Evolutionary conservation across 495 filamentous ascomycete species (phyloP).

Genomic region (Lophium mytilinum): DNA sequence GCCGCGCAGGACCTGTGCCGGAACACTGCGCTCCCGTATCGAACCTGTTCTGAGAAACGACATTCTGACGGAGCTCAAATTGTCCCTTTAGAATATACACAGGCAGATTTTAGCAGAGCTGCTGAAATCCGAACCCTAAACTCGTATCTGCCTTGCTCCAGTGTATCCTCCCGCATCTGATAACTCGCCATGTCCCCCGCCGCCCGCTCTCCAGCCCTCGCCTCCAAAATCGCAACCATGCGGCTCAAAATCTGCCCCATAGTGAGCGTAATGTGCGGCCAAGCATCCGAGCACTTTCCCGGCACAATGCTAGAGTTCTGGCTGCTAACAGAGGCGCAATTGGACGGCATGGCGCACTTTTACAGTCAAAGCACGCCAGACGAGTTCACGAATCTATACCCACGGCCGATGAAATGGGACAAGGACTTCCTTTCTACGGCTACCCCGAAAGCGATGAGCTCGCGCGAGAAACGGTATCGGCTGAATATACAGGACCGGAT

Average conservation of each 20-base stretch:
- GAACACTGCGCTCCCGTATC: no score
- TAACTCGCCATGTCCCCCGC: neutral
- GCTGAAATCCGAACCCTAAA: neutral
- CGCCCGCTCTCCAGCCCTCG: slow-evolving; percentile 12
- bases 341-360: slow-evolving; percentile 63
- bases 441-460: neutral
- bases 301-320: slow-evolving; percentile 58
- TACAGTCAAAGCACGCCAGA: slow-evolving; percentile 64
- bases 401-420: slow-evolving; percentile 43
- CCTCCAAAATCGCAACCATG: slow-evolving; percentile 27
- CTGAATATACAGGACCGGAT: slow-evolving; percentile 23
- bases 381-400: slow-evolving; percentile 52
- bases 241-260: slow-evolving; percentile 48
- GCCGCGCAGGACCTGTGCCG: no score
- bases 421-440: slow-evolving; percentile 20
- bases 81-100: no score
- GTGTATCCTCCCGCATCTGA: neutral
- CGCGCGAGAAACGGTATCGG: neutral
- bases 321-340: slow-evolving; percentile 61
- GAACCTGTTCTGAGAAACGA: no score
- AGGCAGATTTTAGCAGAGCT: no score
- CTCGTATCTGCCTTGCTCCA: neutral
- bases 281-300: slow-evolving; percentile 59
- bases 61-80: no score
- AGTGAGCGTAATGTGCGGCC: slow-evolving; percentile 50